A percentile compares a stretch with the other conserved stretches of the same genome.
phyloP scores from a whole-genome alignment of 129 eudicot species.

The Tagetes erecta region DNA sequence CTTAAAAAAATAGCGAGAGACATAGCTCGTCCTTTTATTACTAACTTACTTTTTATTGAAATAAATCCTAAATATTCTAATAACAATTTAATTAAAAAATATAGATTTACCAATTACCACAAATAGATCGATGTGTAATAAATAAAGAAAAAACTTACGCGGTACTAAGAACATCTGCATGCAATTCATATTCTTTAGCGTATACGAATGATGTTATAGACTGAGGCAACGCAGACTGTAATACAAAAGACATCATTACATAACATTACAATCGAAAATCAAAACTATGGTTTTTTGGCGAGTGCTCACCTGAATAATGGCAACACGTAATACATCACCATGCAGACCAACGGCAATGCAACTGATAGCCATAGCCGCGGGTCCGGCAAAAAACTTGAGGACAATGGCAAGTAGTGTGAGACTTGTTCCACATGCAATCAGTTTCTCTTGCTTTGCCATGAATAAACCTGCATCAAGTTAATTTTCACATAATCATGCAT shows the following conservation, averaged over 20 bases:
- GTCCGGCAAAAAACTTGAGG: slow-evolving; percentile 80
- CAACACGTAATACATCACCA: slow-evolving; percentile 82
- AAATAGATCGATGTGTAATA: background rate
- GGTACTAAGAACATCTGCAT: slow-evolving; percentile 82
- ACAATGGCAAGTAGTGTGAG: slow-evolving; percentile 62
- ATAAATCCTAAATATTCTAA: background rate
- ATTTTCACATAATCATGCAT: background rate
- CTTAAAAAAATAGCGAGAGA: too few relatives aligned
- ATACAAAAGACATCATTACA: slow-evolving; percentile 3
- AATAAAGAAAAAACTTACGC: slow-evolving; percentile 49
- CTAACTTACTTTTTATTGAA: too few relatives aligned
- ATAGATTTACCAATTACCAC: too few relatives aligned
- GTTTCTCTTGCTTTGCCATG: slow-evolving; percentile 78
- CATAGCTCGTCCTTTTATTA: too few relatives aligned
- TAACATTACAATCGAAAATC: background rate
- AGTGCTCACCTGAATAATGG: slow-evolving; percentile 68
- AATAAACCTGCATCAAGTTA: slow-evolving; percentile 56
- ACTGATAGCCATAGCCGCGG: slow-evolving; percentile 77
- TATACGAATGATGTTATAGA: slow-evolving; percentile 80
- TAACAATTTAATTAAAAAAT: background rate
- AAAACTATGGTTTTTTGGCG: background rate
- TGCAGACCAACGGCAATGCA: slow-evolving; percentile 74
- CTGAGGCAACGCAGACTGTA: slow-evolving; percentile 86
- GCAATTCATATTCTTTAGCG: slow-evolving; percentile 83
- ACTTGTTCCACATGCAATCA: slow-evolving; percentile 68